Base-by-base conservation (phyloP, 177 flowering plant genomes). In the Vitis hybrid region DNA sequence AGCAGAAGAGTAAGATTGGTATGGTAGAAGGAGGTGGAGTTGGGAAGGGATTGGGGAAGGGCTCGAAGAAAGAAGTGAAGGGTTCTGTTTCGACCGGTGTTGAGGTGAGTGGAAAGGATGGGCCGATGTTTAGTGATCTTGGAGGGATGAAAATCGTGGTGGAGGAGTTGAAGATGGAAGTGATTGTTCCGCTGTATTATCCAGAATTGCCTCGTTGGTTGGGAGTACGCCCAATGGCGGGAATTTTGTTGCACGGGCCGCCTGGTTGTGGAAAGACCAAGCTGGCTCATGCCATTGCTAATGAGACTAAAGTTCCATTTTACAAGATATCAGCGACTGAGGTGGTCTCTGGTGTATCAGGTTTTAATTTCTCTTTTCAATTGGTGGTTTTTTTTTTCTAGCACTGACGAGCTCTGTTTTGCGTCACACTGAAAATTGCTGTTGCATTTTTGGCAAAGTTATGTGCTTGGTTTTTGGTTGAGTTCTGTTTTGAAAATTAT, bases 261-360 rank as follows among this genome's bases (percentile, higher is more conserved):
- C 97, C 98, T 11, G 98, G 98, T 0, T 94, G 98, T 60, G 98
- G 98, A 18, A 94, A 94, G 85, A 94, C 96, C 1, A 90, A 78
- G 79, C 83, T 94, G 59, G 98, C 98, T 57, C 88, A 88, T 70
- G 98, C 96, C 46, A 89, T 94, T 69, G 96, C 98, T 15, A 94
- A 92, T 80, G 98, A 94, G 74, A 83, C 93, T 10, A 88, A 90
- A 8, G 73, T 90, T 14, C 94, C 97, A 1, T 92, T 94, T 60
- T 89, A 92, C 66, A 84, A 83, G 74, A 89, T 94, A 70, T 92
- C 94, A 0, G 91, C 98, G 13, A 83, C 97, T 32, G 94, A 92
- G 74, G 82, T 94, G 61, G 94, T 94, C 21, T 95, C 99, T 49
- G 96, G 97, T 52, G 86, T 93, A 67, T 90, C 98, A 70, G 99